Conservation (phyloP, 2,329 filamentous ascomycete species). For the Huntiella decipiens region DNA sequence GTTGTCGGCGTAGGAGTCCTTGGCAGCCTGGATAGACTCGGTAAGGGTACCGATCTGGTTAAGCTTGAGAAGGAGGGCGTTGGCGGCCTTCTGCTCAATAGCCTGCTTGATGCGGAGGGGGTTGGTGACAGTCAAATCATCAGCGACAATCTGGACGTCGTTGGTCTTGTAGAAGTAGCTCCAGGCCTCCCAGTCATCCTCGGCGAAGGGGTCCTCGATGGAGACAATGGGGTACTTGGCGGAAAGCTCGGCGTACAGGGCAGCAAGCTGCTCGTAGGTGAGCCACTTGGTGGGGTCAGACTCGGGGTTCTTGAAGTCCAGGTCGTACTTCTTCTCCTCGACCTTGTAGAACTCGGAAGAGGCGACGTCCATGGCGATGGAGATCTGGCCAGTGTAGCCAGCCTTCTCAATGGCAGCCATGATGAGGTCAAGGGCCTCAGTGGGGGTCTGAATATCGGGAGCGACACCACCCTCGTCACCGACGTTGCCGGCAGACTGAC, state of each 20-base stretch:
- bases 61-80: slow-evolving; percentile 95
- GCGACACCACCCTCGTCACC: slow-evolving; percentile 99
- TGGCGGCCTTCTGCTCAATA: slow-evolving; percentile 97
- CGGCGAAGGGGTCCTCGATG: slow-evolving; percentile 97
- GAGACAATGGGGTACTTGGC: slow-evolving; percentile 97
- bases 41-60: slow-evolving; percentile 99
- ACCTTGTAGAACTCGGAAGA: slow-evolving; percentile 99
- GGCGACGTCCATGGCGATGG: slow-evolving; percentile 98
- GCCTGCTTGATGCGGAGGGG: slow-evolving; percentile 98
- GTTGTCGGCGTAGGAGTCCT: slow-evolving; percentile 86
- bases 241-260: slow-evolving; percentile 69
- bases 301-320: slow-evolving; percentile 99
- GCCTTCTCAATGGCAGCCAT: slow-evolving; percentile 83
- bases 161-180: slow-evolving; percentile 99
- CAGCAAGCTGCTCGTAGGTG: slow-evolving; percentile 92
- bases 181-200: slow-evolving; percentile 99
- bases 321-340: slow-evolving; percentile 96
- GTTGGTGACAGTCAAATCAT: slow-evolving; percentile 98
- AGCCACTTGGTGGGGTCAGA: slow-evolving; percentile 94
- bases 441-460: slow-evolving; percentile 90
- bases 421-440: slow-evolving; percentile 95
- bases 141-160: slow-evolving; percentile 95
- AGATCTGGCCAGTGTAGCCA: slow-evolving; percentile 87
- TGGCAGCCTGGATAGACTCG: slow-evolving; percentile 97
- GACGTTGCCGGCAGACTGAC: slow-evolving; percentile 95